phyloP scores from a whole-genome alignment of 352 stramenopile genomes.

The Phytophthora pinifolia region DNA sequence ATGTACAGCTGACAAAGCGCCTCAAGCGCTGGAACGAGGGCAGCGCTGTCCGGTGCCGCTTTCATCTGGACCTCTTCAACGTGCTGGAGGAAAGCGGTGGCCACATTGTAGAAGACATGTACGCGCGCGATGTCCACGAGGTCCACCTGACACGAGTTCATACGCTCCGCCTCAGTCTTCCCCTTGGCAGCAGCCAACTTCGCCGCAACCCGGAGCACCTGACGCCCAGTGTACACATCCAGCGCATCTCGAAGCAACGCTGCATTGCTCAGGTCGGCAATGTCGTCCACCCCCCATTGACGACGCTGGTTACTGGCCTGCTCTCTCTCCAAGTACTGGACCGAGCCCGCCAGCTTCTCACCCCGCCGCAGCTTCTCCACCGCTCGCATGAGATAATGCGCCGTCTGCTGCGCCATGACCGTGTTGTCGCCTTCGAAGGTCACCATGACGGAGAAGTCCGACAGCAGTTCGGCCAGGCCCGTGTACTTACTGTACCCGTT shows the following conservation, averaged over 20 bases:
- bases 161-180: conserved; percentile 41
- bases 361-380: conserved; percentile 54
- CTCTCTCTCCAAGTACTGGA: conserved; percentile 62
- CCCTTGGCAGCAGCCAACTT: conserved; percentile 33
- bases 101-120: conserved; percentile 78
- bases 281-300: conserved; percentile 35
- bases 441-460: conserved; percentile 95
- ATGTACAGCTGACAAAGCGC: conserved; percentile 78
- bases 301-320: conserved; percentile 8
- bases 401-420: conserved; percentile 95
- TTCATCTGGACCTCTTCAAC: conserved; percentile 46
- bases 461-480: conserved; percentile 89
- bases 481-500: conserved; percentile 93
- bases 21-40: conserved; percentile 53
- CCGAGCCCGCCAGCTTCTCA: conserved; percentile 56
- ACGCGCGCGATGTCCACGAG: conserved; percentile 69
- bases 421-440: conserved; percentile 98
- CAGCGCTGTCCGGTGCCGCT: conserved; percentile 4
- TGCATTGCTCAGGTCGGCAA: conserved; percentile 35
- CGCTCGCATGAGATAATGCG: conserved; percentile 62
- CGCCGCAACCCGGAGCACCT: conserved; percentile 43
- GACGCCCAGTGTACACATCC: conserved; percentile 53
- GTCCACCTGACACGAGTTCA: conserved; percentile 77
- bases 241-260: conserved; percentile 41
- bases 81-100: conserved; percentile 55